Percentiles rank a stretch among this genome's conserved stretches.
Evolutionary conservation across 768 basidiomycete genomes (phyloP).

Genomic region (Agrocybe pediades): DNA sequence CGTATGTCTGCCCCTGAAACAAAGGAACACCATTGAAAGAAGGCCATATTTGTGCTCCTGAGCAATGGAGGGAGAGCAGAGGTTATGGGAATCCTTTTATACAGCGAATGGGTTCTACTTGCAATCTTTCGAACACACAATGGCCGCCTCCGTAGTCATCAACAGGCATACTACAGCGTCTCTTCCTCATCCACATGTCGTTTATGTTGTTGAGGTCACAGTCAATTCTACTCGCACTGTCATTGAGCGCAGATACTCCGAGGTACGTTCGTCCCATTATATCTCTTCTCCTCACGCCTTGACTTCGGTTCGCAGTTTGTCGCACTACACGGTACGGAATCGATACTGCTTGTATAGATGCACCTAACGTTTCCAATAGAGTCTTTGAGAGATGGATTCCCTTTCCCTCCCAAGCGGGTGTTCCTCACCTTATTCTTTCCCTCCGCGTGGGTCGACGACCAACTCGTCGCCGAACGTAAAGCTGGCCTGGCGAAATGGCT

Average conservation of each 20-base stretch:
- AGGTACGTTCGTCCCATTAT: slow-evolving; percentile 30
- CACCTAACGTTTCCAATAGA: slow-evolving; percentile 9
- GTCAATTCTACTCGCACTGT: slow-evolving; percentile 27
- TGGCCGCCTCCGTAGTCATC: slow-evolving; percentile 26
- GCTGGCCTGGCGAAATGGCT: slow-evolving; percentile 44
- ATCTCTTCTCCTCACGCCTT: neutral
- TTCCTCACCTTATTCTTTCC: slow-evolving; percentile 44
- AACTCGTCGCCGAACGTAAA: slow-evolving; percentile 49
- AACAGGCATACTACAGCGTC: slow-evolving; percentile 44
- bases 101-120: neutral
- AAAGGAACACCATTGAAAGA: neutral
- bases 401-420: slow-evolving; percentile 47
- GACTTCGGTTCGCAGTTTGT: slow-evolving; percentile 18
- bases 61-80: neutral
- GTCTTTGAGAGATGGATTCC: slow-evolving; percentile 34
- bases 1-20: neutral
- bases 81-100: neutral
- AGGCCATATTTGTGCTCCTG: neutral
- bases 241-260: slow-evolving; percentile 39
- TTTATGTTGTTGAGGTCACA: slow-evolving; percentile 39
- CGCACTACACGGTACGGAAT: slow-evolving; percentile 31
- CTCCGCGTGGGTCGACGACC: slow-evolving; percentile 50
- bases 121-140: neutral
- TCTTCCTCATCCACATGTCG: slow-evolving; percentile 40
- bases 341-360: neutral